Evolutionary conservation across 768 basidiomycete species (phyloP).

Genomic region (Pleurotus pulmonarius): DNA sequence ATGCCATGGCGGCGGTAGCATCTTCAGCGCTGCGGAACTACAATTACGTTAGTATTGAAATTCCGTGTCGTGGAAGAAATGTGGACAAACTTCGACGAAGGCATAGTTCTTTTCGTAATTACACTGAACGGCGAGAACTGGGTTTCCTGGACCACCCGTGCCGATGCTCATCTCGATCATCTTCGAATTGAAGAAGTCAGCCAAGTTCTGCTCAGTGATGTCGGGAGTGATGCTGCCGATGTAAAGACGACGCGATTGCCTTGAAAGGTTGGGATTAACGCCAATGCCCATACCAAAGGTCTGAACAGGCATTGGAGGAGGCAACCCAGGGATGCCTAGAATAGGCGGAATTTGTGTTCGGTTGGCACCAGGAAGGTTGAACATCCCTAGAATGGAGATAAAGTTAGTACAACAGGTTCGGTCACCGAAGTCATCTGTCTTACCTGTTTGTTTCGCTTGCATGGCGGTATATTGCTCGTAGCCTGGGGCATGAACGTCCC

Average conservation of each 20-base stretch:
- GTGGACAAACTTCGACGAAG: slow-evolving; percentile 78
- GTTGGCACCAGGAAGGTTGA: slow-evolving; percentile 95
- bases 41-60: not conserved
- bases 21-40: slow-evolving; percentile 99
- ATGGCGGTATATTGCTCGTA: slow-evolving; percentile 93
- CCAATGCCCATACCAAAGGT: slow-evolving; percentile 86
- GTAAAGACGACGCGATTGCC: slow-evolving; percentile 93
- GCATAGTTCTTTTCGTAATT: slow-evolving; percentile 99
- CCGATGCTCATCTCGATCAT: slow-evolving; percentile 92
- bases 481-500: slow-evolving; percentile 95
- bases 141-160: slow-evolving; percentile 80
- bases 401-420: not conserved
- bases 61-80: not conserved
- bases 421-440: slow-evolving; percentile 15
- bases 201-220: slow-evolving; percentile 88
- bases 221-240: slow-evolving; percentile 96
- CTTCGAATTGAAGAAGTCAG: slow-evolving; percentile 93
- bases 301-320: slow-evolving; percentile 79
- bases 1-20: slow-evolving; percentile 94
- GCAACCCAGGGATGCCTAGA: slow-evolving; percentile 74
- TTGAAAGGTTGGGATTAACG: slow-evolving; percentile 82
- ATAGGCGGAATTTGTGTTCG: slow-evolving; percentile 84
- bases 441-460: slow-evolving; percentile 98
- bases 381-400: slow-evolving; percentile 59
- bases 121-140: slow-evolving; percentile 91